Conservation (phyloP, 257 asterid genomes). For the Solanum medicagineum region DNA sequence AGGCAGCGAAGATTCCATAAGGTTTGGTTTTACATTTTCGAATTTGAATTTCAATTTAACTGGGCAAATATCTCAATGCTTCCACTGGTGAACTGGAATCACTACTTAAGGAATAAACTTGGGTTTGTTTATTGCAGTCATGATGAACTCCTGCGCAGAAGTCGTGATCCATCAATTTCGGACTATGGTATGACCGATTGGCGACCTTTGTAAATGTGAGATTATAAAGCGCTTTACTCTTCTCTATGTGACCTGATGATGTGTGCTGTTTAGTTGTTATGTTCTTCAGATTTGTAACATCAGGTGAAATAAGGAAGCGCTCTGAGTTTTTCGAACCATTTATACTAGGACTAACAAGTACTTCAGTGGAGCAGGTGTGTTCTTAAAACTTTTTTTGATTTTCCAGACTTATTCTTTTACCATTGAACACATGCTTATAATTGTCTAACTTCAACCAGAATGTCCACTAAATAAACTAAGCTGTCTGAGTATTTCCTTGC, state of each 20-base stretch:
- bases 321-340: slow-evolving; percentile 89
- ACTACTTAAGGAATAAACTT: not conserved
- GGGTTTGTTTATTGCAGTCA: slow-evolving; percentile 34
- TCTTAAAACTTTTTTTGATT: not conserved
- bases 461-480: not conserved
- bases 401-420: not conserved
- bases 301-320: slow-evolving; percentile 85
- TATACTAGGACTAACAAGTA: slow-evolving; percentile 53
- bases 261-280: slow-evolving; percentile 51
- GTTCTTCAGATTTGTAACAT: slow-evolving; percentile 98
- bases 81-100: not conserved
- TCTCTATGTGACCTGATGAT: not conserved
- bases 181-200: slow-evolving; percentile 67
- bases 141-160: slow-evolving; percentile 72
- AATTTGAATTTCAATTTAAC: not conserved
- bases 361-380: slow-evolving; percentile 85
- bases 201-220: not conserved
- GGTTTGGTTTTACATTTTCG: slow-evolving; percentile 29
- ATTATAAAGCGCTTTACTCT: not conserved
- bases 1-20: slow-evolving; percentile 53
- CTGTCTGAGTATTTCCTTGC: not conserved
- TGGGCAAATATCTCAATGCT: not conserved
- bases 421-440: not conserved
- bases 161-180: slow-evolving; percentile 80
- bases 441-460: not conserved